Conservation (phyloP, 2,329 filamentous ascomycete genomes). For the Gliomastix tumulicola region DNA sequence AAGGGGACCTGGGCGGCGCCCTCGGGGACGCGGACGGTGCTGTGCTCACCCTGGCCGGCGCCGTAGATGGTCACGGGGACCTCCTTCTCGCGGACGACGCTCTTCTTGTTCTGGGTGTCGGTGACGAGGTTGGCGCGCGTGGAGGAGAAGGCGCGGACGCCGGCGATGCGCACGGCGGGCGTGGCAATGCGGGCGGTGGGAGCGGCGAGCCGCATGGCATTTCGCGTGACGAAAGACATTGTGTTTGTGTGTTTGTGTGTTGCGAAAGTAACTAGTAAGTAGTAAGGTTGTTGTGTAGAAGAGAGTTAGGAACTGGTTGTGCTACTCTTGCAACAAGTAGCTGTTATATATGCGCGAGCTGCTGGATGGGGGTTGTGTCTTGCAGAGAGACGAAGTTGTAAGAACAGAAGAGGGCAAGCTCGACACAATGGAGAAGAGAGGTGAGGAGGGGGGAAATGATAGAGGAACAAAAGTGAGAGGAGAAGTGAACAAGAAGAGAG, state of each 20-base stretch:
- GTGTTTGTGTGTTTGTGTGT: slow-evolving; percentile 11
- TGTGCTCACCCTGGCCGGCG: slow-evolving; percentile 43
- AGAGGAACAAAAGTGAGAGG: too few species aligned
- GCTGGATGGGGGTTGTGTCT: too few species aligned
- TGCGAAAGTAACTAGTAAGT: too few species aligned
- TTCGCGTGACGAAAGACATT: slow-evolving; percentile 28
- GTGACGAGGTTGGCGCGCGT: slow-evolving; percentile 21
- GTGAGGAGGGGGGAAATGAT: too few species aligned
- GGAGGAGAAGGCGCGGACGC: slow-evolving; percentile 23
- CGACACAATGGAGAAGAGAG: background rate
- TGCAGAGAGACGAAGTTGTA: too few species aligned
- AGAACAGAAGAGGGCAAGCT: too few species aligned
- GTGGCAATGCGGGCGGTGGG: slow-evolving; percentile 12
- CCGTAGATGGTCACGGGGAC: slow-evolving; percentile 49
- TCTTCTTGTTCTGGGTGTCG: slow-evolving; percentile 37
- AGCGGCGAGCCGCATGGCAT: slow-evolving; percentile 21
- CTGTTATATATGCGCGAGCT: too few species aligned
- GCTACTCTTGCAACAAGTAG: too few species aligned
- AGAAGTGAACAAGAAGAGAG: too few species aligned
- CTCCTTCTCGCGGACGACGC: slow-evolving; percentile 49
- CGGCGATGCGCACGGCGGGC: slow-evolving; percentile 12
- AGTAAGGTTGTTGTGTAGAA: slow-evolving; percentile 4
- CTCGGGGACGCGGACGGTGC: slow-evolving; percentile 44
- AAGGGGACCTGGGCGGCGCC: slow-evolving; percentile 32
- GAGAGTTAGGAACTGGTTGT: background rate